phyloP scores from a whole-genome alignment of 768 basidiomycete genomes.

The Auriscalpium orientale region DNA sequence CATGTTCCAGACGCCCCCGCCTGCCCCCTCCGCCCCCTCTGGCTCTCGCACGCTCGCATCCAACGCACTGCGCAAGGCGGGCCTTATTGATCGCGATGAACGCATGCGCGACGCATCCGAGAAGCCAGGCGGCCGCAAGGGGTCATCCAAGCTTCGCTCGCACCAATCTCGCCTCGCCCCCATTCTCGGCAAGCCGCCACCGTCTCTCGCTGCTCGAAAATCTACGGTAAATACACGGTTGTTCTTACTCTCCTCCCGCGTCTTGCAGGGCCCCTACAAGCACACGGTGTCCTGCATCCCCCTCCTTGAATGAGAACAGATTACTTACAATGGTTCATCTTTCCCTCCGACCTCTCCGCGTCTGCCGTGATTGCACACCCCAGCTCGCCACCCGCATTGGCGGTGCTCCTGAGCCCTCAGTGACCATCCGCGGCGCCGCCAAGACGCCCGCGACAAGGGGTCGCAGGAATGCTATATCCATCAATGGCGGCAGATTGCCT shows the following conservation, averaged over 20 bases:
- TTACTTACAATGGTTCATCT: constrained; percentile 32
- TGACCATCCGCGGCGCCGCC: constrained; percentile 62
- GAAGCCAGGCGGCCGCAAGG: constrained; percentile 70
- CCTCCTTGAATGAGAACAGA: constrained; percentile 22
- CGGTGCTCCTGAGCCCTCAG: constrained; percentile 33
- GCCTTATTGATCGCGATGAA: constrained; percentile 70
- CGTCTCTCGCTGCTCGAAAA: constrained; percentile 39
- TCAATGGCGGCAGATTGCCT: constrained; percentile 9
- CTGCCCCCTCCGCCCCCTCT: constrained; percentile 33
- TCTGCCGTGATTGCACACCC: constrained; percentile 20
- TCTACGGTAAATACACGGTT: constrained; percentile 63
- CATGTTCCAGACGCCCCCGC: constrained; percentile 58
- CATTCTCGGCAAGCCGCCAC: constrained; percentile 35
- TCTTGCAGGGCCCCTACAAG: constrained; percentile 13
- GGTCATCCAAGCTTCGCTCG: constrained; percentile 48
- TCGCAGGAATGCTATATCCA: constrained; percentile 51
- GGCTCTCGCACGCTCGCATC: constrained; percentile 51
- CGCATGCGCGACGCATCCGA: constrained; percentile 66
- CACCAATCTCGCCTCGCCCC: constrained; percentile 58
- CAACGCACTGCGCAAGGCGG: constrained; percentile 60
- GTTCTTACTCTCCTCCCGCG: constrained; percentile 19
- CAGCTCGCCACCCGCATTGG: constrained; percentile 37
- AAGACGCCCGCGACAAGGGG: constrained; percentile 43
- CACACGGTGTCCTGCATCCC: constrained; percentile 16
- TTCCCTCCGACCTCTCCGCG: constrained; percentile 29